A percentile compares a stretch with the other conserved stretches of the same genome.
Conservation (phyloP, 1,284 basidiomycete genomes). For the Marasmius tenuissimus region DNA sequence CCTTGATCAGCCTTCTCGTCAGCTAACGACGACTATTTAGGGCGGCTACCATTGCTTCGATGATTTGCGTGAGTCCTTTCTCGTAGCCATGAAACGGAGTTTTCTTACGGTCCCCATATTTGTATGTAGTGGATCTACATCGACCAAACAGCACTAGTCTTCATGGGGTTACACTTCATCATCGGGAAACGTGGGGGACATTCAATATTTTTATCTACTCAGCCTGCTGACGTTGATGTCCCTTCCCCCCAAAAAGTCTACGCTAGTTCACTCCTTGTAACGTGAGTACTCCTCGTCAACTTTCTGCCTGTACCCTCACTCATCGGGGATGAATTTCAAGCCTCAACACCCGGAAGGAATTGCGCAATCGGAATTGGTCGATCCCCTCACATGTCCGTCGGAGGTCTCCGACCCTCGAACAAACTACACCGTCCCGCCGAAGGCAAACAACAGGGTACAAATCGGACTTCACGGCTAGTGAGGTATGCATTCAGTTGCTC, state of each 20-base stretch:
- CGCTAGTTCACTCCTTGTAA: conserved; percentile 32
- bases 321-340: no score
- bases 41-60: conserved; percentile 45
- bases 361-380: no score
- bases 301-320: background rate
- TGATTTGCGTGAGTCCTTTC: conserved; percentile 43
- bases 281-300: conserved; percentile 24
- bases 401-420: no score
- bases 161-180: conserved; percentile 29
- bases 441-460: background rate
- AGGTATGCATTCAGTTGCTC: background rate
- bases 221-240: background rate
- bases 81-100: background rate
- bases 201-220: background rate
- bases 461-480: background rate
- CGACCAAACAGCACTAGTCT: conserved; percentile 22
- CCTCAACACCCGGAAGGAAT: no score
- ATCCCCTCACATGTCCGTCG: no score
- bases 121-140: conserved; percentile 24
- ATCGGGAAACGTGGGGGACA: conserved; percentile 19
- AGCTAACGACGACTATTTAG: conserved; percentile 22
- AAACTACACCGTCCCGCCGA: no score
- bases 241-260: conserved; percentile 17
- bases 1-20: background rate
- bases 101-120: background rate